Evolutionary conservation across 768 basidiomycete genomes (phyloP).

Genomic region (Chiua virens): DNA sequence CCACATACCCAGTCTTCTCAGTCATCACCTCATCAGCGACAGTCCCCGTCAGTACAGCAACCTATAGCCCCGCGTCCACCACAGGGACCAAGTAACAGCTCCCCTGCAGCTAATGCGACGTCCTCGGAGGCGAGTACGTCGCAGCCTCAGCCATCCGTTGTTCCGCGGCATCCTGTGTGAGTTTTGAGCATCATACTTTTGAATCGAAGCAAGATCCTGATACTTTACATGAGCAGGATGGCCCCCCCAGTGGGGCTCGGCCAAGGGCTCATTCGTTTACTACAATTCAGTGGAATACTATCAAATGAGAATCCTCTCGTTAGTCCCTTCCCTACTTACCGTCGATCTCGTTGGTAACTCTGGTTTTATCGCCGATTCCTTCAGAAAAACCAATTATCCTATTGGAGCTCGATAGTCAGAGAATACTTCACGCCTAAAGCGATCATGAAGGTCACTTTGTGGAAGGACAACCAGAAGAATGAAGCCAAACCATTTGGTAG

Average conservation of each 20-base stretch:
- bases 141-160: constrained; percentile 31
- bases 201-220: constrained; percentile 13
- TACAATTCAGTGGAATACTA: constrained; percentile 70
- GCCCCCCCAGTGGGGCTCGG: constrained; percentile 48
- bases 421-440: constrained; percentile 74
- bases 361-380: neutral
- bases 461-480: constrained; percentile 77
- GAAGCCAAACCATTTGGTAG: constrained; percentile 85
- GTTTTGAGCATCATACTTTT: constrained; percentile 8
- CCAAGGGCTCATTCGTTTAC: constrained; percentile 61
- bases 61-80: constrained; percentile 39
- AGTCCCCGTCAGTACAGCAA: constrained; percentile 35
- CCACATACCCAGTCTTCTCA: constrained; percentile 36
- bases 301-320: constrained; percentile 54
- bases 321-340: constrained; percentile 1
- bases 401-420: constrained; percentile 64
- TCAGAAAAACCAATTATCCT: constrained; percentile 63
- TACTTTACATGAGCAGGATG: constrained; percentile 25
- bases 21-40: constrained; percentile 34
- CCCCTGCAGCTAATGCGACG: constrained; percentile 23
- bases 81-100: constrained; percentile 23
- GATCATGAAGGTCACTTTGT: constrained; percentile 77
- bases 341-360: constrained; percentile 3
- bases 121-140: constrained; percentile 32
- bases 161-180: constrained; percentile 33